A percentile compares a stretch with the other conserved stretches of the same genome.
Conservation (phyloP, 495 filamentous ascomycete genomes). For the Ramalina intermedia region DNA sequence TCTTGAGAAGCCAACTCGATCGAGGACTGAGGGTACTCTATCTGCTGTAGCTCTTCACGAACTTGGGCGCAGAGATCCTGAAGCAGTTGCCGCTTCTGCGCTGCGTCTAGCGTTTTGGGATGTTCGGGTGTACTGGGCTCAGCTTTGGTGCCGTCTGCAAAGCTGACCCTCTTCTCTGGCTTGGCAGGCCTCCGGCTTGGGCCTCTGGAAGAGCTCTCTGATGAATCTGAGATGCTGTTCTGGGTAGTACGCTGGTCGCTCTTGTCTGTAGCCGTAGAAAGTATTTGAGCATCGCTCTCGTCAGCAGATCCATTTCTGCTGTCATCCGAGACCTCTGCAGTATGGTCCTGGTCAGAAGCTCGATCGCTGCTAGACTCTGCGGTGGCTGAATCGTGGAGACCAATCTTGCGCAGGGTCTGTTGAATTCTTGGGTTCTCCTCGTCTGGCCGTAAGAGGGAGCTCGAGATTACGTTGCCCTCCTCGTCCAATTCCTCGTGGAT, state of each 20-base stretch:
- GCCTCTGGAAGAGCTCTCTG: background rate
- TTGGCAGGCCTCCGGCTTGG: background rate
- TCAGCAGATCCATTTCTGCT: background rate
- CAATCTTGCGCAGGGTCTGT: conserved; percentile 55
- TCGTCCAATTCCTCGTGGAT: conserved; percentile 90
- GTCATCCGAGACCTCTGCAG: background rate
- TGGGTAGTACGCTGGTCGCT: no score
- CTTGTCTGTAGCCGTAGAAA: no score
- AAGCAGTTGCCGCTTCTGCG: background rate
- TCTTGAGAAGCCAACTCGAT: no score
- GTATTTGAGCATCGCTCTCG: background rate
- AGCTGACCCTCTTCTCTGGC: conserved; percentile 18
- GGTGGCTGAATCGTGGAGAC: conserved; percentile 38
- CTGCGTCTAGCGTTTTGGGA: background rate
- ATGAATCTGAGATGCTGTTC: background rate
- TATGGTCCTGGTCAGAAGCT: background rate
- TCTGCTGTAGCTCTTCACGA: background rate
- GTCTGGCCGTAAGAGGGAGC: conserved; percentile 42
- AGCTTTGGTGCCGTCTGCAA: conserved; percentile 15
- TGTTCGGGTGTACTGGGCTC: background rate
- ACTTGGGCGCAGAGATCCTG: background rate
- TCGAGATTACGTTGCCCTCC: conserved; percentile 68
- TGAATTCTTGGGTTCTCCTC: conserved; percentile 46
- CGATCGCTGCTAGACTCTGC: conserved; percentile 6
- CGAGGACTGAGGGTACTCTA: no score